These are phyloP conservation scores for Globisporangium viniferum DNA, from an alignment of 352 stramenopile genomes.

Conservation along the genomic window DNA sequence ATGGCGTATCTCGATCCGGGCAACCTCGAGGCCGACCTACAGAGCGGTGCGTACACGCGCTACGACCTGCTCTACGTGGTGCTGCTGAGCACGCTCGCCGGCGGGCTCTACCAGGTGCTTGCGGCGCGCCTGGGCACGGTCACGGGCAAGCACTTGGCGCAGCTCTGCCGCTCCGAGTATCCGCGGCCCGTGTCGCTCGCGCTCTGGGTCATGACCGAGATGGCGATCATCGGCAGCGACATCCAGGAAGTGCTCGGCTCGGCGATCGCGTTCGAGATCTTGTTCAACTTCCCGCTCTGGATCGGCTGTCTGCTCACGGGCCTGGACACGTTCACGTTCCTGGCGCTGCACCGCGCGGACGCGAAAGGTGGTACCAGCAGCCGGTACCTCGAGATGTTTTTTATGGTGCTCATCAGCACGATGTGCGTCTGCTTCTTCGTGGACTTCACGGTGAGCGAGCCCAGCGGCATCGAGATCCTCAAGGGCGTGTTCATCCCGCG, in stretches of 20 bases:
- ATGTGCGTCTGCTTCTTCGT: constrained; percentile 94
- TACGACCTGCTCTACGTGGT: constrained; percentile 92
- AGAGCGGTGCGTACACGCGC: constrained; percentile 86
- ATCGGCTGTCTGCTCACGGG: constrained; percentile 86
- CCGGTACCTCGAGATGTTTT: constrained; percentile 86
- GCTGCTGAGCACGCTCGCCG: constrained; percentile 78
- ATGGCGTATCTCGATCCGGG: constrained; percentile 95
- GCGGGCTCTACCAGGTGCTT: constrained; percentile 90
- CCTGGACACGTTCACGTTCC: constrained; percentile 93
- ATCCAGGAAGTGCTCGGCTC: constrained; percentile 92
- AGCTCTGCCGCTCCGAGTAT: constrained; percentile 84
- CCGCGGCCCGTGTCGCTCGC: constrained; percentile 66
- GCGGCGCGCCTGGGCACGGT: constrained; percentile 90
- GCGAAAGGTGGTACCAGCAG: constrained; percentile 13
- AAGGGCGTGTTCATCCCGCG: constrained; percentile 79
- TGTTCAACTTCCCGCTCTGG: constrained; percentile 90
- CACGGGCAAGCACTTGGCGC: constrained; percentile 89
- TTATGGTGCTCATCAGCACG: constrained; percentile 88
- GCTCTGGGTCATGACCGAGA: constrained; percentile 93
- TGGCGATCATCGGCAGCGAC: constrained; percentile 88
- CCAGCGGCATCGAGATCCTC: constrained; percentile 58
- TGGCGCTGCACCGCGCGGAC: constrained; percentile 83
- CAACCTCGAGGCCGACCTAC: constrained; percentile 95
- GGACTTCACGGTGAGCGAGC: constrained; percentile 79
- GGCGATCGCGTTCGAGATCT: constrained; percentile 89